phyloP scores from a whole-genome alignment of 2,329 filamentous ascomycete genomes.

The Epichloe brachyelytri region DNA sequence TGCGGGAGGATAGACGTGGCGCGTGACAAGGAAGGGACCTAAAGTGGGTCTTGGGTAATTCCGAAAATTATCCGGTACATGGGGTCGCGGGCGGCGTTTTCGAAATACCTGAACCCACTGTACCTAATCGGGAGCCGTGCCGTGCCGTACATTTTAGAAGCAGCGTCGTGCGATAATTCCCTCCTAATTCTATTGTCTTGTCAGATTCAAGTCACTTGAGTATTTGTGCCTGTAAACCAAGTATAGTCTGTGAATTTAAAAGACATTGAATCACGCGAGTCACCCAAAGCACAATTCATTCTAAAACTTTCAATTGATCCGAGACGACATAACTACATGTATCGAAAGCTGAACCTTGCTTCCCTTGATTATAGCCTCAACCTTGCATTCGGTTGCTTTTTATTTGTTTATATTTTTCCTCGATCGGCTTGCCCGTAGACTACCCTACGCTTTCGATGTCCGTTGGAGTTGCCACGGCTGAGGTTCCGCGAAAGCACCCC shows the following conservation, averaged over 20 bases:
- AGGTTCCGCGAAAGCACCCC: slow-evolving; percentile 14
- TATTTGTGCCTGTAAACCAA: too few species aligned
- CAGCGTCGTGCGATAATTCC: too few species aligned
- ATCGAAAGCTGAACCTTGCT: slow-evolving; percentile 25
- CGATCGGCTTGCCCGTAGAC: slow-evolving; percentile 16
- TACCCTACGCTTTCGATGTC: slow-evolving; percentile 11
- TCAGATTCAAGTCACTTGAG: too few species aligned
- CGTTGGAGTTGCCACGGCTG: slow-evolving; percentile 8
- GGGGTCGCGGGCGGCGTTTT: too few species aligned
- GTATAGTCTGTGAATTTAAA: background rate
- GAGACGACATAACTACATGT: slow-evolving; percentile 31
- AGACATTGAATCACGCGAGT: background rate
- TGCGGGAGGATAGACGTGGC: background rate
- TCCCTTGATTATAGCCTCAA: slow-evolving; percentile 26
- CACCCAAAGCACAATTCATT: slow-evolving; percentile 12
- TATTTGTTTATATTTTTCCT: background rate
- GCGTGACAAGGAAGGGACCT: background rate
- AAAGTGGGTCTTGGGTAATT: too few species aligned
- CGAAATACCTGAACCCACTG: too few species aligned
- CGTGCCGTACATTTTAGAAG: too few species aligned
- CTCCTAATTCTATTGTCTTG: too few species aligned
- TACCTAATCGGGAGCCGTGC: background rate
- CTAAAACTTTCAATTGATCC: slow-evolving; percentile 27
- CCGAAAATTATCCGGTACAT: too few species aligned
- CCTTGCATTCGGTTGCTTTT: slow-evolving; percentile 18